Percentiles rank a stretch among this genome's conserved stretches.
These are phyloP conservation scores for Ilex paraguariensis DNA, from an alignment of 305 asterid genomes.

Conservation along the genomic window DNA sequence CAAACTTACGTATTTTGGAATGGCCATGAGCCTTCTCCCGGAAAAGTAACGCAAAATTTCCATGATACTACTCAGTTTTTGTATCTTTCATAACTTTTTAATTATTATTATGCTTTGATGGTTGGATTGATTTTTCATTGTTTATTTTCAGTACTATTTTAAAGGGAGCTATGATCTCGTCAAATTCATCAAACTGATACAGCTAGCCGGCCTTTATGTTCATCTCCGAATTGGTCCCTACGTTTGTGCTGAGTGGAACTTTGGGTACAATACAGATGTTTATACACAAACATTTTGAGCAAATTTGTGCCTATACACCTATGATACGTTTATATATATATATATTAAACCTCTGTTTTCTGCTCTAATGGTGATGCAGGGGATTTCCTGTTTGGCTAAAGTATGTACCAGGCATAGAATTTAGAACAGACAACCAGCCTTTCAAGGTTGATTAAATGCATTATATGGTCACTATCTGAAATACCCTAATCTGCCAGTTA, in stretches of 20 bases:
- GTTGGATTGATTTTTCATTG: background rate
- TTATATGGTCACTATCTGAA: background rate
- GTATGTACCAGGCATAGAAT: constrained; percentile 66
- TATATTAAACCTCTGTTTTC: constrained; percentile 5
- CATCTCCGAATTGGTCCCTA: constrained; percentile 83
- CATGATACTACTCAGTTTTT: too few species aligned
- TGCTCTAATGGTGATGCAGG: constrained; percentile 38
- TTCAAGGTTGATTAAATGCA: constrained; percentile 47
- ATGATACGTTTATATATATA: too few species aligned
- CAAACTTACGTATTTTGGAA: constrained; percentile 94
- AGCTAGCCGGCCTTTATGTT: constrained; percentile 81
- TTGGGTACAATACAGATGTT: constrained; percentile 40
- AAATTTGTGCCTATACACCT: too few species aligned
- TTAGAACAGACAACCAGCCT: constrained; percentile 70
- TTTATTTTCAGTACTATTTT: constrained; percentile 60
- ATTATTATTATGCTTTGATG: background rate
- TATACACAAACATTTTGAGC: background rate
- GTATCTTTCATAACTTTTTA: background rate
- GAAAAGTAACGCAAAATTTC: constrained; percentile 37
- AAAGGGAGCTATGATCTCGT: constrained; percentile 79
- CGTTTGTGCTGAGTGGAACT: constrained; percentile 84
- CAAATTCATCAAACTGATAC: constrained; percentile 62
- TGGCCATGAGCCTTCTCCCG: constrained; percentile 91
- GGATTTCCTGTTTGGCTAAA: constrained; percentile 92
- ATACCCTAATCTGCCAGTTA: background rate